Evolutionary conservation across 2,329 filamentous ascomycete species (phyloP), one percentile per base, ranked within the genome.

Genomic region (Paracoccidioides brasiliensis): DNA sequence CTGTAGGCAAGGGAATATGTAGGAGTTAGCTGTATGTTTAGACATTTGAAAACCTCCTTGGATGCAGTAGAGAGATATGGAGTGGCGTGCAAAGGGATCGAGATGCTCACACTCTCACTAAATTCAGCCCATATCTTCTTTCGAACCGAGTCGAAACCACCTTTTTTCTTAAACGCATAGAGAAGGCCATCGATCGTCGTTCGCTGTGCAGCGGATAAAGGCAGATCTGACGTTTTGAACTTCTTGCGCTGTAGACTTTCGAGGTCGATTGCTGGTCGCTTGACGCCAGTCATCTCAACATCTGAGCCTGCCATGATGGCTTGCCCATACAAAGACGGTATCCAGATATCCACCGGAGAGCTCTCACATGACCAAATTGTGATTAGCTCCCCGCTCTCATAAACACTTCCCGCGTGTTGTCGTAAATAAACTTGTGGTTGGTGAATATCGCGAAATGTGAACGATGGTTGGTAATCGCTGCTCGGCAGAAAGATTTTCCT

Each of bases 141-240:
- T 57, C 82, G 78, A 55, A 84, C 69, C 52, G 70, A 72, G 65
- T 85, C 82, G 63, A 83, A 85, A 55, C 81, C 80, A 59, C 82
- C 82, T 66, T 82, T 83, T 68, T 84, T 84, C 68, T 83, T 83
- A 67, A 83, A 83, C 0, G 78, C 79, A 64, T 82, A 77, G 15
- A 83, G 72, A 46, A 85, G 73, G 60, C 74, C 74, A 65, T 84
- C 81, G 55, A 85, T 82, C 30, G 77, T 75, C 5, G 75, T 72
- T 58, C 80, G 78, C 65, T 84, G 80, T 40, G 76, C 68, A 55
- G 78, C 75, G 30, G 78, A 77, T 37, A 84, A 71, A 3, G 82
- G 82, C 32, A 85, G 72, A 60, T 85, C 82, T 3, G 79, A 78
- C 32, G 79, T 71, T 65, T 81, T 81, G 64, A 81, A 77, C 64